Evolutionary conservation across 192 early-diverging fungal species (phyloP), one percentile per base, ranked within the genome.

Genomic region (Rhizophagus prolifer): DNA sequence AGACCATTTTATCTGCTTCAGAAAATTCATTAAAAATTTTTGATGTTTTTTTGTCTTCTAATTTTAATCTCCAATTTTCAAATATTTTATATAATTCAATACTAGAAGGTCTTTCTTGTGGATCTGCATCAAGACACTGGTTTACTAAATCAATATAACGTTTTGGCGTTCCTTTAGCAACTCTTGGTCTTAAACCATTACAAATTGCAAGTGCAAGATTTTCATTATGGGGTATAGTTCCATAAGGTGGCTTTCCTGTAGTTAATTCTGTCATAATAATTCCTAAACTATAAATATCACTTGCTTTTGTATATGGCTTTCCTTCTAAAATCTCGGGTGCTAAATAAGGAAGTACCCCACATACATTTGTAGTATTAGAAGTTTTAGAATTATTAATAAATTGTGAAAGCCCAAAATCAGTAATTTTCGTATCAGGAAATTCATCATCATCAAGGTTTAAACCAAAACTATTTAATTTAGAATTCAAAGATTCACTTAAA

Each of bases 221-320:
- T 38, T 16, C 5, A 26, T 73, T 19, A 60, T 73, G 71, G 2
- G 54, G 54, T 73, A 25, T 3, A 23, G 58, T 58, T 10, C 8
- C n/a, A n/a, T 81, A 84, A 9, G 83, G 83, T 10, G 78, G 80
- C 31, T 77, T 47, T 63, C 80, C 80, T 23, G 78, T 79, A 10
- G 83, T 72, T 14, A 84, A 31, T 30, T 84, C 83, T 72, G 79
- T 72, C 83, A 84, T 84, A 50, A 84, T 81, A 47, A 81, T 79
- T 4, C 83, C 83, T 13, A 84, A 69, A 70, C 80, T 81, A 72
- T 84, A 84, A 4, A 84, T 72, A 31, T 84, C 83, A 3, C 80
- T 77, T 72, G 72, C 79, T 28, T 68, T 46, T 26, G 81, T 77
- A 76, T 81, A 81, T 3, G 70, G 75, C 14, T 78, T 21, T 23